Evolutionary conservation across 2,329 filamentous ascomycete species (phyloP), one percentile per base, ranked within the genome.

Genomic region (Colletotrichum liriopes): DNA sequence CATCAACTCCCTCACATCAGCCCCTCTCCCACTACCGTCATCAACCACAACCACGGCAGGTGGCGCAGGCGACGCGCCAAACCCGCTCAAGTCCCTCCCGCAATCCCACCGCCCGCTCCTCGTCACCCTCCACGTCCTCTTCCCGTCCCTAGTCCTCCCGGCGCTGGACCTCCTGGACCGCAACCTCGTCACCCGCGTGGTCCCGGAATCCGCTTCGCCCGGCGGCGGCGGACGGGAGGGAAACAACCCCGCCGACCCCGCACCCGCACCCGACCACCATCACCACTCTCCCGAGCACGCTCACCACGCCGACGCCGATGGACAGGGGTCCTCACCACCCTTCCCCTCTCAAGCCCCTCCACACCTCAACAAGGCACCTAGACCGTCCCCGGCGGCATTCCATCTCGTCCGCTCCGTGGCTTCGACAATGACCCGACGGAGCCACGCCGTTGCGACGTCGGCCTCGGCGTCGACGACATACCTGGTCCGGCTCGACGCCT

Each of bases 81-180:
- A 67, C 61, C 75, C 76, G 12, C 73, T 76, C 41, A 58, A 56
- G 49, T 77, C 54, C 71, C 82, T 84, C 76, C 79, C 83, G 3
- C 76, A 79, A 1, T 75, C 82, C n/a, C 80, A 85, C 70, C 84
- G 86, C 1, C 86, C 89, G 60, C 83, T 93, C 20, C 84, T 98
- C n/a, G 84, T 94, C 1, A 94, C 94, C 0, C 88, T 98, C 0
- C 95, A 98, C 82, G 93, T 94, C 43, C 84, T 98, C 18, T 97
- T 97, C 78, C 95, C 95, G 0, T 90, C 90, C 74, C 89, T 94
- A 65, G 84, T 98, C 2, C 90, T 98, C 1, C 93, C 94, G 3
- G 94, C 96, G 0, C 87, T 99, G 3, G 95, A 98, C 81, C 87
- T 98, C 0, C 87, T 99, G 0, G 96, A 99, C 81, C 89, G 94